A percentile compares a stretch with the other conserved stretches of the same genome.
phyloP scores from a whole-genome alignment of 2,329 filamentous ascomycete species.

The Orbilia quercus region DNA sequence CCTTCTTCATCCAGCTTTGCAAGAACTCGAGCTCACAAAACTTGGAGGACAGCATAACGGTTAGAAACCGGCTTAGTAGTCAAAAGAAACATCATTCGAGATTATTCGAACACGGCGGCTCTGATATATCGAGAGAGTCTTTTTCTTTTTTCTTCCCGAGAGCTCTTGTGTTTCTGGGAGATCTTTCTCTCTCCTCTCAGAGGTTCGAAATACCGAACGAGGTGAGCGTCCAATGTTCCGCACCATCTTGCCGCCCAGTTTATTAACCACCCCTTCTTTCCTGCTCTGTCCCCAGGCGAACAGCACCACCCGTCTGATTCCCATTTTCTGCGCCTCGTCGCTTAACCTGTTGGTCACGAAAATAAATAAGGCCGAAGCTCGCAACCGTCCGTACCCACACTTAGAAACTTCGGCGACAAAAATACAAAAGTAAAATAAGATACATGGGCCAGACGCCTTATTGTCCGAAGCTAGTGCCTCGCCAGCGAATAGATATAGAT shows the following conservation, averaged over 20 bases:
- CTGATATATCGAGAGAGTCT: slow-evolving; percentile 26
- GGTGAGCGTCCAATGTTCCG: slow-evolving; percentile 55
- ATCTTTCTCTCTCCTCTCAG: slow-evolving; percentile 29
- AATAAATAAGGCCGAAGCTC: slow-evolving; percentile 50
- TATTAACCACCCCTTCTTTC: slow-evolving; percentile 48
- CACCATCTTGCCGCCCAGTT: slow-evolving; percentile 52
- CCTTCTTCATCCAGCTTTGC: slow-evolving; percentile 36
- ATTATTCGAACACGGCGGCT: slow-evolving; percentile 39
- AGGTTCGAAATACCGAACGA: slow-evolving; percentile 28
- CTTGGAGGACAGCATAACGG: neutral
- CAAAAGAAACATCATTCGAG: neutral
- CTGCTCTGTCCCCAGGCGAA: slow-evolving; percentile 18
- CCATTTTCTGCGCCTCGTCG: slow-evolving; percentile 52
- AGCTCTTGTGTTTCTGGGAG: neutral
- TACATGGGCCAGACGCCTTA: slow-evolving; percentile 8
- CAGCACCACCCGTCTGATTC: slow-evolving; percentile 29
- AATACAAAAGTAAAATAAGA: slow-evolving; percentile 26
- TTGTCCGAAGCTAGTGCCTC: neutral
- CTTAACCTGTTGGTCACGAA: slow-evolving; percentile 50
- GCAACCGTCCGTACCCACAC: slow-evolving; percentile 33
- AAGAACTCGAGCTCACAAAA: slow-evolving; percentile 15
- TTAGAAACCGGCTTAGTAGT: slow-evolving; percentile 1
- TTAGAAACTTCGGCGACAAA: slow-evolving; percentile 43
- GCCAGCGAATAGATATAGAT: slow-evolving; percentile 24
- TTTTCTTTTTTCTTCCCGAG: slow-evolving; percentile 7